phyloP scores from a whole-genome alignment of 2,329 filamentous ascomycete genomes.

The Dactylonectria macrodidyma region DNA sequence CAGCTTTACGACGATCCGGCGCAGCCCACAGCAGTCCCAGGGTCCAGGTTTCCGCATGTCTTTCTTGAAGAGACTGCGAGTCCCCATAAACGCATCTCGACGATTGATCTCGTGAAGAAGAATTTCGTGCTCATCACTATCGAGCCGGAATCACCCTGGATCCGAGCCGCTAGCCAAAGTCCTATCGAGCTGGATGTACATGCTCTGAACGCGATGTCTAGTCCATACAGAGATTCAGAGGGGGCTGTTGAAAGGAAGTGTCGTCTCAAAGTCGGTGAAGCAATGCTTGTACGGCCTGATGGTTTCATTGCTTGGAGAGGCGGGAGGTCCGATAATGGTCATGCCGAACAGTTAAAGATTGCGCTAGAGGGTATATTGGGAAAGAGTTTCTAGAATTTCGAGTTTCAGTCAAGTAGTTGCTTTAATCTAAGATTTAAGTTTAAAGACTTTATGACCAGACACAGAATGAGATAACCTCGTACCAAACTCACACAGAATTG shows the following conservation, averaged over 20 bases:
- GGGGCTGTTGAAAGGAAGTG: neutral
- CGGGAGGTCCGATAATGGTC: neutral
- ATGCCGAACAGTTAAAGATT: neutral
- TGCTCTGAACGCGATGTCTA: neutral
- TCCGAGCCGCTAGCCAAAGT: neutral
- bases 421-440: too few species aligned
- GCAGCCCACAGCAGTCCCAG: neutral
- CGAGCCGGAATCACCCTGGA: constrained; percentile 1
- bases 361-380: neutral
- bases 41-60: constrained; percentile 12
- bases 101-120: constrained; percentile 7
- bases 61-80: neutral
- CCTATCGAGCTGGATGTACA: neutral
- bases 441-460: too few species aligned
- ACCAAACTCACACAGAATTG: too few species aligned
- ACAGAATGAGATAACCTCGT: too few species aligned
- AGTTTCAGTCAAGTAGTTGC: neutral
- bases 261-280: neutral
- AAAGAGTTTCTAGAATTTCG: neutral
- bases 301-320: constrained; percentile 18
- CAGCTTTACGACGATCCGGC: neutral
- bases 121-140: constrained; percentile 11
- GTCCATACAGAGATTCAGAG: neutral
- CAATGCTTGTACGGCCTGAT: constrained; percentile 11
- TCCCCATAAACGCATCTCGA: neutral